Evolutionary conservation across 352 stramenopile genomes (phyloP).

Genomic region (Aphanomyces invadans): DNA sequence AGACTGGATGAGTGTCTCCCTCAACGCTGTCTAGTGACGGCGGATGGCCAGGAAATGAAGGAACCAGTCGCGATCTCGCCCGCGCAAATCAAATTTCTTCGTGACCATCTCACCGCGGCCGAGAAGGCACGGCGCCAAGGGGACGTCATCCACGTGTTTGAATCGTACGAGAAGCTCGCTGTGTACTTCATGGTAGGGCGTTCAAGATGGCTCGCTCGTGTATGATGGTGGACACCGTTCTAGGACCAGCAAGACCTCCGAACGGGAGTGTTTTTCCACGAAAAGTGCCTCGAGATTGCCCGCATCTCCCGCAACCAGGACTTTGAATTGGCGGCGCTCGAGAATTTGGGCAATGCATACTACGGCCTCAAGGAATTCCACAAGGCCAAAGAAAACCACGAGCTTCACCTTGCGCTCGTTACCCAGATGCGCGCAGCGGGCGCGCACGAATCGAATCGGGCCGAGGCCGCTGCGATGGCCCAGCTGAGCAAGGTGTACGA

Average conservation of each 20-base stretch:
- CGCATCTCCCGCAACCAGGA: constrained; percentile 77
- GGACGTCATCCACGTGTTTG: constrained; percentile 76
- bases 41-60: constrained; percentile 24
- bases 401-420: constrained; percentile 71
- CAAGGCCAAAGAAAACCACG: constrained; percentile 68
- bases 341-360: constrained; percentile 76
- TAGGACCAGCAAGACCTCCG: constrained; percentile 57
- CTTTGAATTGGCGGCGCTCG: constrained; percentile 82
- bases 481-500: constrained; percentile 75
- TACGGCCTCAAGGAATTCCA: constrained; percentile 60
- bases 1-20: not conserved
- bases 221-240: no score
- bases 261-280: constrained; percentile 90
- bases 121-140: constrained; percentile 86
- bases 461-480: constrained; percentile 32
- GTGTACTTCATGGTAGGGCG: constrained; percentile 57
- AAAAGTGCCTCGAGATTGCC: constrained; percentile 89
- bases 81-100: constrained; percentile 79
- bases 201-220: no score
- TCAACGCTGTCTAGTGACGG: not conserved
- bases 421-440: constrained; percentile 51
- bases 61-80: constrained; percentile 17
- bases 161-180: constrained; percentile 74
- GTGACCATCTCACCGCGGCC: constrained; percentile 76
- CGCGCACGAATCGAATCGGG: constrained; percentile 51